Evolutionary conservation across 2,329 filamentous ascomycete species (phyloP).

Genomic region (Tolypocladium pustulatum): DNA sequence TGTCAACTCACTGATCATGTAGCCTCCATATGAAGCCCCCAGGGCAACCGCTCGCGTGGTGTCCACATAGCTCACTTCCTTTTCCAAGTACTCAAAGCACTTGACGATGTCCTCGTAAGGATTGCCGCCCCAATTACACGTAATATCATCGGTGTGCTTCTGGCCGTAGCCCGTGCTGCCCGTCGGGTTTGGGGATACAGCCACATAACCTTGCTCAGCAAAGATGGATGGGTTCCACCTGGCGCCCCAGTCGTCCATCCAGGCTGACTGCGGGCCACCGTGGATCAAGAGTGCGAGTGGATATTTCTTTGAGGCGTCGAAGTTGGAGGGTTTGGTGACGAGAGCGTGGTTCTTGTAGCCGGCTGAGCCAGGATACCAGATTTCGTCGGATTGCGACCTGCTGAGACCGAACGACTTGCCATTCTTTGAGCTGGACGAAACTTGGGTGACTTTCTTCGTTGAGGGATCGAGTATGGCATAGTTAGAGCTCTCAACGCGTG

Average conservation of each 20-base stretch:
- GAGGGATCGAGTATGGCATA: conserved; percentile 50
- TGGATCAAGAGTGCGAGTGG: conserved; percentile 74
- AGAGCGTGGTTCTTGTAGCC: conserved; percentile 60
- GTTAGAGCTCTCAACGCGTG: conserved; percentile 60
- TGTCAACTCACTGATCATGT: conserved; percentile 54
- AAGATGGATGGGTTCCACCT: conserved; percentile 82
- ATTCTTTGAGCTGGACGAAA: conserved; percentile 56
- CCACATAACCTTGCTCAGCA: conserved; percentile 79
- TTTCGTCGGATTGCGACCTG: conserved; percentile 51
- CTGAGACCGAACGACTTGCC: conserved; percentile 59
- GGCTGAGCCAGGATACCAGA: conserved; percentile 58
- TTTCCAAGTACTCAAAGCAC: conserved; percentile 63
- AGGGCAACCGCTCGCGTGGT: conserved; percentile 59
- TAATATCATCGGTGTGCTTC: conserved; percentile 65
- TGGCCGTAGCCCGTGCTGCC: conserved; percentile 78
- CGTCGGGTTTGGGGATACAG: conserved; percentile 72
- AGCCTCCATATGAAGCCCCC: conserved; percentile 66
- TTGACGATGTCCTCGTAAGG: conserved; percentile 77
- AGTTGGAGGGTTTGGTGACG: conserved; percentile 54
- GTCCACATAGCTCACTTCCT: conserved; percentile 58
- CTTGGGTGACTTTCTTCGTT: conserved; percentile 22
- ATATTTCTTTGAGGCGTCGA: conserved; percentile 61
- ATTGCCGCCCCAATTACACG: conserved; percentile 70
- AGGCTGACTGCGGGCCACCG: conserved; percentile 71
- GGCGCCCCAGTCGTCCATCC: conserved; percentile 66